Conservation (phyloP, 306 rosid species). For the Medicago ruthenica region DNA sequence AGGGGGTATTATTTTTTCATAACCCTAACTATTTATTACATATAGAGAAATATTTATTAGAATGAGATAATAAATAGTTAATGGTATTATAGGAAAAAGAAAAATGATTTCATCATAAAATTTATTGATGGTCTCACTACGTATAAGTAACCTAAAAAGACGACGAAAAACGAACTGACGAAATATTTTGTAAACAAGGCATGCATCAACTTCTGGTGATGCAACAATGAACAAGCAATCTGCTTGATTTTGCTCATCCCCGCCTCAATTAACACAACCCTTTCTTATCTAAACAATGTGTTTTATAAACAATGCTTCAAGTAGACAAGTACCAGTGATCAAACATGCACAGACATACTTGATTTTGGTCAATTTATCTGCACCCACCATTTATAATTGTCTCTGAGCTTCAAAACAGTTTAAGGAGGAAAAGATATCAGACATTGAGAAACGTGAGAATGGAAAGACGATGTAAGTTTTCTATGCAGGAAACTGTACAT, state of each 20-base stretch:
- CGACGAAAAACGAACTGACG: too few relatives aligned
- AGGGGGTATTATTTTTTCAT: too few relatives aligned
- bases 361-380: not conserved
- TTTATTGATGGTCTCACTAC: too few relatives aligned
- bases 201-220: not conserved
- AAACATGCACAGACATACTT: not conserved
- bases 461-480: not conserved
- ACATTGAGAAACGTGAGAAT: not conserved
- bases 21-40: too few relatives aligned
- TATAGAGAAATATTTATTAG: too few relatives aligned
- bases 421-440: not conserved
- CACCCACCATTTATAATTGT: not conserved
- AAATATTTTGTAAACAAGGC: not conserved
- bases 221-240: not conserved
- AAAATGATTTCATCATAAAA: too few relatives aligned
- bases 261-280: conserved; percentile 3
- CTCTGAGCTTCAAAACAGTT: not conserved
- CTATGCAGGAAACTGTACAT: conserved; percentile 17
- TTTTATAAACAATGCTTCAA: conserved; percentile 1
- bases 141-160: too few relatives aligned
- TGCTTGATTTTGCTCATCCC: not conserved
- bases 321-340: not conserved
- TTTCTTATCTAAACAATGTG: not conserved
- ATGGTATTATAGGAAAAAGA: too few relatives aligned
- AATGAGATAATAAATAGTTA: too few relatives aligned